These are phyloP conservation scores for Pleurotus sapidus DNA, from an alignment of 768 basidiomycete genomes.

Conservation along the genomic window DNA sequence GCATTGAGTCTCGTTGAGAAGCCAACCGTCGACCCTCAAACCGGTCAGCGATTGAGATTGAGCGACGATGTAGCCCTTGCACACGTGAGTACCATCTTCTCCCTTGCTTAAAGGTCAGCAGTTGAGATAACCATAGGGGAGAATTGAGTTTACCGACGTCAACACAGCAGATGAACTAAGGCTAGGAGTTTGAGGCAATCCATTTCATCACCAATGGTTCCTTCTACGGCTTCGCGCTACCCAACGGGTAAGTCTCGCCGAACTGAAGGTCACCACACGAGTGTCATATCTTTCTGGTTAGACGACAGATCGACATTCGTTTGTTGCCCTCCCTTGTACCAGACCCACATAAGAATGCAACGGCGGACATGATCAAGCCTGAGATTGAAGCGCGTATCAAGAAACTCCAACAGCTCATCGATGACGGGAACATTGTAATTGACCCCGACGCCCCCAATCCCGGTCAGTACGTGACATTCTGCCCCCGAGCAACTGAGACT, in stretches of 20 bases:
- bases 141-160: conserved; percentile 61
- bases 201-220: conserved; percentile 74
- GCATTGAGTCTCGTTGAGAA: conserved; percentile 68
- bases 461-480: conserved; percentile 6
- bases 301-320: conserved; percentile 62
- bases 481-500: not conserved
- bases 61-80: conserved; percentile 54
- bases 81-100: conserved; percentile 48
- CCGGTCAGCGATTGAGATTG: conserved; percentile 16
- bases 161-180: conserved; percentile 54
- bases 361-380: conserved; percentile 53
- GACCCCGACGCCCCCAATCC: conserved; percentile 47
- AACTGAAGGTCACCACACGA: not conserved
- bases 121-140: conserved; percentile 45
- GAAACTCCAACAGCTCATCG: conserved; percentile 60
- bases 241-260: conserved; percentile 45
- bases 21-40: conserved; percentile 34
- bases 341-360: conserved; percentile 48
- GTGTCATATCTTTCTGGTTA: conserved; percentile 18
- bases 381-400: conserved; percentile 59
- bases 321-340: conserved; percentile 67
- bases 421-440: conserved; percentile 48
- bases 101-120: not conserved
- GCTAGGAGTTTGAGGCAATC: conserved; percentile 73
- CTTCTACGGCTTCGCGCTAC: conserved; percentile 72